phyloP scores from a whole-genome alignment of 2,329 filamentous ascomycete species.

The Westerdykella aurantiaca region DNA sequence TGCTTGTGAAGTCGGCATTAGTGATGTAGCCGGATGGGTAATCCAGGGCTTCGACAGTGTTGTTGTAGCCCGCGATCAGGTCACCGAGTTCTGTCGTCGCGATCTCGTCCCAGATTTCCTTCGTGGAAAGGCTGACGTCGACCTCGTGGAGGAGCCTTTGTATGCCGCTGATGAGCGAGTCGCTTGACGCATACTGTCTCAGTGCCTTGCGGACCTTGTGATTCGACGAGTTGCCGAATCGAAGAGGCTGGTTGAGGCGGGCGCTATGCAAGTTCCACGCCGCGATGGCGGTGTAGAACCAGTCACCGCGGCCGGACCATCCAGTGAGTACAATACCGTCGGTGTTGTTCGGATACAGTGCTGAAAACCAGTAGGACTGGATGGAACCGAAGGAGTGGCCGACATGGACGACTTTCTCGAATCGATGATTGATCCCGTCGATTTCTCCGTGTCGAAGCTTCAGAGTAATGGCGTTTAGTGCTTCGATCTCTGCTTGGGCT shows the following conservation, averaged over 20 bases:
- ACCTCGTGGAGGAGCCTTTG: conserved; percentile 13
- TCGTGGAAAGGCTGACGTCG: conserved; percentile 8
- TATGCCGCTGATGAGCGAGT: conserved; percentile 13
- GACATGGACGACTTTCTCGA: conserved; percentile 51
- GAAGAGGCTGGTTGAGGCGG: conserved; percentile 37
- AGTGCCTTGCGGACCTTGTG: conserved; percentile 7
- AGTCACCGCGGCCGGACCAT: conserved; percentile 48
- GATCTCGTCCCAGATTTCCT: conserved; percentile 26
- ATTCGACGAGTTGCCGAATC: conserved; percentile 32
- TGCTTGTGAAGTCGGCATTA: conserved; percentile 41
- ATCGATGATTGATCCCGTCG: conserved; percentile 35
- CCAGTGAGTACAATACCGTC: conserved; percentile 58
- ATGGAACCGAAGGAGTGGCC: conserved; percentile 61
- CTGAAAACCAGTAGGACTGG: conserved; percentile 52
- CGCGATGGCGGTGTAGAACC: conserved; percentile 39
- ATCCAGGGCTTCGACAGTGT: conserved; percentile 17
- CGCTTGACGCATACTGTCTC: conserved; percentile 8
- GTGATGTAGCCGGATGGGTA: conserved; percentile 51
- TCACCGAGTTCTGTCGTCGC: conserved; percentile 26
- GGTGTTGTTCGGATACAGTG: conserved; percentile 48
- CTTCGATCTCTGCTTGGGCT: too few species aligned
- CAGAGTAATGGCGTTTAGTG: too few species aligned
- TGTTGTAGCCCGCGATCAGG: conserved; percentile 28
- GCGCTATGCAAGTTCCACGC: conserved; percentile 48
- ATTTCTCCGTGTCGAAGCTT: conserved; percentile 22